phyloP scores from a whole-genome alignment of 306 rosid genomes.

The Prinsepia uniflora region DNA sequence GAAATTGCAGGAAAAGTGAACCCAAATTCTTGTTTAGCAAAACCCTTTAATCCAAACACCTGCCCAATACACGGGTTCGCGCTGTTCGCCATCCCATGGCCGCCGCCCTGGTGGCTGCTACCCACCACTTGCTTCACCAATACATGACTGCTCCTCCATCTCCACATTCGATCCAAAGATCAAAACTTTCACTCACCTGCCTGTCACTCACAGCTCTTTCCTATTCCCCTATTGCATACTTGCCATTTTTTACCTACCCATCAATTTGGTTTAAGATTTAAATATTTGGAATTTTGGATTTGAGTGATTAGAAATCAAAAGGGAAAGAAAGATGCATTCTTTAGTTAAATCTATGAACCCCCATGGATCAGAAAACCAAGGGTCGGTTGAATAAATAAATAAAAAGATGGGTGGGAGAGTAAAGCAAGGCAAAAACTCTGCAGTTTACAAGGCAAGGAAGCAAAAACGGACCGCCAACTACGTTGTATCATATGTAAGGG shows the following conservation, averaged over 20 bases:
- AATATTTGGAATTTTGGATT: background rate
- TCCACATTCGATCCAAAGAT: slow-evolving; percentile 12
- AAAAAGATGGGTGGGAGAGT: background rate
- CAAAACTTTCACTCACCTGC: slow-evolving; percentile 9
- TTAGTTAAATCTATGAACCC: background rate
- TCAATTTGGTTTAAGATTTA: background rate
- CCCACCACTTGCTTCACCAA: background rate
- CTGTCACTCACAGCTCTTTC: background rate
- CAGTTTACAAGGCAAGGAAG: slow-evolving; percentile 15
- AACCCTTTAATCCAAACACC: slow-evolving; percentile 6
- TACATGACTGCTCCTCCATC: background rate
- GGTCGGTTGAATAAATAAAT: background rate
- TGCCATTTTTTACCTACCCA: background rate
- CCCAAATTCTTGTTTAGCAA: slow-evolving; percentile 1
- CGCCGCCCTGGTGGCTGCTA: background rate
- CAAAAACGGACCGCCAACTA: slow-evolving; percentile 19
- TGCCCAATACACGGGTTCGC: background rate
- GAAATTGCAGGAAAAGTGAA: background rate
- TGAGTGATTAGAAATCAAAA: background rate
- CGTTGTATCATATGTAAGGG: slow-evolving; percentile 4
- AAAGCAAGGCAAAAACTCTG: slow-evolving; percentile 6
- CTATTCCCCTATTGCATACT: background rate
- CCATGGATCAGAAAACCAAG: background rate
- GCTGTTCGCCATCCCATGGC: background rate
- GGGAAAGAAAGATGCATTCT: background rate